These are phyloP conservation scores for Phytophthora podocarpi DNA, from an alignment of 352 stramenopile genomes.

Conservation along the genomic window DNA sequence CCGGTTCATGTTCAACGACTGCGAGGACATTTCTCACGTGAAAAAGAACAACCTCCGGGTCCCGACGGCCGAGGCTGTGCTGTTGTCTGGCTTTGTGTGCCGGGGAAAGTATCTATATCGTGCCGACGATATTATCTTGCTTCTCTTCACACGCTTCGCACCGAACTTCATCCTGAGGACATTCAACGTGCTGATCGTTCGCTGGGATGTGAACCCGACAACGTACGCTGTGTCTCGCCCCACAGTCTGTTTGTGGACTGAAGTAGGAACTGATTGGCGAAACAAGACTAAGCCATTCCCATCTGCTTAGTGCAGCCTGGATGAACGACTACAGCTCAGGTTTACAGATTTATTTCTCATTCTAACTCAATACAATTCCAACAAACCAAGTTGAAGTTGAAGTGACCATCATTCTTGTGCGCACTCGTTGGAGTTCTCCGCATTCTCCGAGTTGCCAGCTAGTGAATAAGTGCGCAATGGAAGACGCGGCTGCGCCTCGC, in stretches of 20 bases:
- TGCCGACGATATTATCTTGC: constrained; percentile 33
- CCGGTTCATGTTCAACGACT: constrained; percentile 41
- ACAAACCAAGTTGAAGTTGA: constrained; percentile 37
- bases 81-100: constrained; percentile 39
- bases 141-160: constrained; percentile 36
- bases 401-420: constrained; percentile 48
- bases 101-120: constrained; percentile 36
- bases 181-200: constrained; percentile 45
- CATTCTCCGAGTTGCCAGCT: constrained; percentile 26
- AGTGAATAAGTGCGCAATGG: constrained; percentile 25
- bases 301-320: constrained; percentile 22
- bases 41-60: constrained; percentile 29
- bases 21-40: constrained; percentile 37
- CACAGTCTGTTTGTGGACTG: constrained; percentile 41
- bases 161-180: constrained; percentile 36
- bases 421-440: constrained; percentile 2
- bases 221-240: constrained; percentile 38
- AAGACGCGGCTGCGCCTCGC: not conserved
- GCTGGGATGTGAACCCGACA: constrained; percentile 36
- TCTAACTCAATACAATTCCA: constrained; percentile 9
- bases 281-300: constrained; percentile 42
- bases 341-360: constrained; percentile 2
- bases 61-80: constrained; percentile 27
- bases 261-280: constrained; percentile 40
- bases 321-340: not conserved